Conservation (phyloP, 2,329 filamentous ascomycete genomes). For the Colletotrichum tofieldiae region DNA sequence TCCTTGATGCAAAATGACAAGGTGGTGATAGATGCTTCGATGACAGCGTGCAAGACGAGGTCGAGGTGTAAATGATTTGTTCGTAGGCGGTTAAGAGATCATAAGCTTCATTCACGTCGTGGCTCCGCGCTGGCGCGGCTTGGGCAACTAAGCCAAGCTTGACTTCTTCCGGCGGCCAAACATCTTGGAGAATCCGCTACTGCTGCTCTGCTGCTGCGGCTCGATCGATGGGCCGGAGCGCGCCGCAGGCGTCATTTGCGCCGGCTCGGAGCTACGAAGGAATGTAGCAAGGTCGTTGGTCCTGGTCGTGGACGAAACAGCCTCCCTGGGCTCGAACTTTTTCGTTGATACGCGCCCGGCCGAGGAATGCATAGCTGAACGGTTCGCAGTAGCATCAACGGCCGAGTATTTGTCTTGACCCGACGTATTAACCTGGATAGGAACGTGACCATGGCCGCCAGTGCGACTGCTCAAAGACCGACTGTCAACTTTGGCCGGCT, state of each 20-base stretch:
- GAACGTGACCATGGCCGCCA: slow-evolving; percentile 62
- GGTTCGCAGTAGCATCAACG: slow-evolving; percentile 46
- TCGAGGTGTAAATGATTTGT: slow-evolving; percentile 20
- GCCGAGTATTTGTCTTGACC: slow-evolving; percentile 61
- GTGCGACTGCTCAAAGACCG: slow-evolving; percentile 60
- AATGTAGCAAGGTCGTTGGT: slow-evolving; percentile 83
- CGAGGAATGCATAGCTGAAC: slow-evolving; percentile 45
- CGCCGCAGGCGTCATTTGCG: slow-evolving; percentile 50
- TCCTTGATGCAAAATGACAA: slow-evolving; percentile 3
- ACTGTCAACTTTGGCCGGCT: slow-evolving; percentile 49
- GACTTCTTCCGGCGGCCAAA: slow-evolving; percentile 68
- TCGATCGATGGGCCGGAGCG: slow-evolving; percentile 45
- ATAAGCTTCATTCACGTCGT: slow-evolving; percentile 39
- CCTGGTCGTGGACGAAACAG: slow-evolving; percentile 58
- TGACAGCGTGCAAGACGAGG: slow-evolving; percentile 9
- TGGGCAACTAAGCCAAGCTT: slow-evolving; percentile 48
- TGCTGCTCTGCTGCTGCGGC: slow-evolving; percentile 54
- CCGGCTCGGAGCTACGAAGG: slow-evolving; percentile 78
- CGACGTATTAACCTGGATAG: slow-evolving; percentile 67
- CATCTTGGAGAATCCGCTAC: slow-evolving; percentile 62
- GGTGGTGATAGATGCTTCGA: slow-evolving; percentile 8
- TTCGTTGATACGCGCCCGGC: slow-evolving; percentile 67
- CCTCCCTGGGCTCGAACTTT: slow-evolving; percentile 71
- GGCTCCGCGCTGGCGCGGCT: slow-evolving; percentile 24
- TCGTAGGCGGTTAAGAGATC: slow-evolving; percentile 32